phyloP scores from a whole-genome alignment of 2,329 filamentous ascomycete species.

The Trichoderma sp. region DNA sequence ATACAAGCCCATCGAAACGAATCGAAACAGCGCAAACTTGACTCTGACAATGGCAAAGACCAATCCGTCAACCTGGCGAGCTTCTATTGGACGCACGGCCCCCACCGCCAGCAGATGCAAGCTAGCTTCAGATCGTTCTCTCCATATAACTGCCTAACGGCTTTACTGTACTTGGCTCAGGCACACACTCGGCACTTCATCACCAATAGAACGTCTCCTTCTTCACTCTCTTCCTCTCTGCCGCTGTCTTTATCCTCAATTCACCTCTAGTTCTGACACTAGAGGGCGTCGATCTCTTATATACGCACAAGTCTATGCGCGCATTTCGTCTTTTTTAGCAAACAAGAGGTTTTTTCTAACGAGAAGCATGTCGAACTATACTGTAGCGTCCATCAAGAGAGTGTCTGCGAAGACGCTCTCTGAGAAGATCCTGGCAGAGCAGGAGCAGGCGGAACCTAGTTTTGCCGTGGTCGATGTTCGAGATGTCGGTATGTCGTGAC shows the following conservation, averaged over 20 bases:
- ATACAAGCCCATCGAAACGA: background rate
- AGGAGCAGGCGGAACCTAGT: conserved; percentile 41
- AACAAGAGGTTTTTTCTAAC: background rate
- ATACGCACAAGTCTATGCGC: background rate
- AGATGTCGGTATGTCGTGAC: conserved; percentile 64
- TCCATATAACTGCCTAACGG: background rate
- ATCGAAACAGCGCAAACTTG: background rate
- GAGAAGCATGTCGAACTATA: conserved; percentile 43
- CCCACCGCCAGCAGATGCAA: background rate
- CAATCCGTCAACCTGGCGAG: conserved; percentile 4
- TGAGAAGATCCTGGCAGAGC: conserved; percentile 58
- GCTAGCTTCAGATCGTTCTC: background rate
- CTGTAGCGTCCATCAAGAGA: conserved; percentile 63
- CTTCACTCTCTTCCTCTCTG: background rate
- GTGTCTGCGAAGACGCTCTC: conserved; percentile 71
- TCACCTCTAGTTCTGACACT: background rate
- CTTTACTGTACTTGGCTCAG: background rate
- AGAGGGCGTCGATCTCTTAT: background rate
- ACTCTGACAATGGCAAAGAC: background rate
- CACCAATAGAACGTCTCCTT: background rate
- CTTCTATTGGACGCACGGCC: background rate
- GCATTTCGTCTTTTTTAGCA: background rate
- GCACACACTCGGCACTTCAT: background rate
- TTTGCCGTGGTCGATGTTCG: conserved; percentile 86
- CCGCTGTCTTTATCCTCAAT: background rate